These are phyloP conservation scores for Fomitopsis pinicola DNA, from an alignment of 1,284 basidiomycete genomes.

Conservation along the genomic window DNA sequence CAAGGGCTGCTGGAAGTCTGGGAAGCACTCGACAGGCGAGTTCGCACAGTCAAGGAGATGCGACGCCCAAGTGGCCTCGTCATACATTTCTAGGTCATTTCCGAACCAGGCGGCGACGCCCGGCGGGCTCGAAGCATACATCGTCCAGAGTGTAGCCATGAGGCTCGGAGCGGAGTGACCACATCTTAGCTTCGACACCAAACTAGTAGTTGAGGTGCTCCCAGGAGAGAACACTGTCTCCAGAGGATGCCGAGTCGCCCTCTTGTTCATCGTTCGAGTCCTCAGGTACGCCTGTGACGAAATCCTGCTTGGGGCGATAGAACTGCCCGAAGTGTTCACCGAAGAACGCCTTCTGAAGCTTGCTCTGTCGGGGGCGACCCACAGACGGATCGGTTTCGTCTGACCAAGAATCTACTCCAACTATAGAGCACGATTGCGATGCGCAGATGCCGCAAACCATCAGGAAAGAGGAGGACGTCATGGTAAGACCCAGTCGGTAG, in stretches of 20 bases:
- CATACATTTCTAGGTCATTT: conserved; percentile 66
- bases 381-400: conserved; percentile 91
- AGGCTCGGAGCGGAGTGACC: conserved; percentile 58
- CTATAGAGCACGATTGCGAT: conserved; percentile 84
- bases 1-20: conserved; percentile 91
- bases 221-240: conserved; percentile 63
- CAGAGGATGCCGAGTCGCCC: conserved; percentile 19
- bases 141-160: conserved; percentile 72
- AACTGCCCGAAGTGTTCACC: conserved; percentile 96
- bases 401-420: conserved; percentile 88
- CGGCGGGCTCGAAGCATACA: conserved; percentile 92
- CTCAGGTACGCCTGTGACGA: conserved; percentile 59
- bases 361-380: conserved; percentile 89
- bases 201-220: conserved; percentile 84
- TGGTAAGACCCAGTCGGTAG: conserved; percentile 78
- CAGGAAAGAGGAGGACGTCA: conserved; percentile 76
- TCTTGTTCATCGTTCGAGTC: not conserved
- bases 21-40: conserved; percentile 84
- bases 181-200: conserved; percentile 74
- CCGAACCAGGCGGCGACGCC: conserved; percentile 87
- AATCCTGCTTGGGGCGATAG: conserved; percentile 92
- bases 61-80: conserved; percentile 72
- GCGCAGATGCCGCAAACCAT: conserved; percentile 73
- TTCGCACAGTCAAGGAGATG: conserved; percentile 71
- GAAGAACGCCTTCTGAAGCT: conserved; percentile 87